Evolutionary conservation across 805 yeast species (phyloP).

Genomic region (Candida chauliodis): DNA sequence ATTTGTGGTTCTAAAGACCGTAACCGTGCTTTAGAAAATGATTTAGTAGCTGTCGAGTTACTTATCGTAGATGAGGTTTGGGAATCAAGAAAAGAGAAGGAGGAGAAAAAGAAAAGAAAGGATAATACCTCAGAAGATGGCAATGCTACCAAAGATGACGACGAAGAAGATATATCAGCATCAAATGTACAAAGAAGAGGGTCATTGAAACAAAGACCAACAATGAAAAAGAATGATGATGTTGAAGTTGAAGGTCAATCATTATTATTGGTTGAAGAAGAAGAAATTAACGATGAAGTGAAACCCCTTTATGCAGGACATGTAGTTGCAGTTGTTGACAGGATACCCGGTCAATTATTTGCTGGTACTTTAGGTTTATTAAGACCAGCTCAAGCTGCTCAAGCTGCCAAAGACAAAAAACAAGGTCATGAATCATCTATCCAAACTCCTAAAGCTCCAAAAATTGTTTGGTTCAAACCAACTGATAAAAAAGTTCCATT

Average conservation of each 20-base stretch:
- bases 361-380: slow-evolving; percentile 91
- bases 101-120: slow-evolving; percentile 91
- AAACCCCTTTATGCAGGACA: slow-evolving; percentile 97
- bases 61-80: slow-evolving; percentile 96
- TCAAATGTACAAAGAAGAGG: slow-evolving; percentile 66
- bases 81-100: slow-evolving; percentile 94
- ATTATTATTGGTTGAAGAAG: slow-evolving; percentile 86
- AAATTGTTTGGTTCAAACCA: slow-evolving; percentile 98
- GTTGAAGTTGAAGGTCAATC: slow-evolving; percentile 99
- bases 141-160: slow-evolving; percentile 56
- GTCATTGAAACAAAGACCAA: slow-evolving; percentile 89
- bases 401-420: slow-evolving; percentile 61
- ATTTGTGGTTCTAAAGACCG: slow-evolving; percentile 98
- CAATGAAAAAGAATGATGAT: slow-evolving; percentile 96
- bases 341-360: slow-evolving; percentile 95
- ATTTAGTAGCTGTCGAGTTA: slow-evolving; percentile 91
- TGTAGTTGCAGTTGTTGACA: slow-evolving; percentile 95
- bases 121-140: slow-evolving; percentile 66
- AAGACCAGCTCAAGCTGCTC: slow-evolving; percentile 93
- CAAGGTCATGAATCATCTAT: slow-evolving; percentile 45
- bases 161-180: slow-evolving; percentile 29
- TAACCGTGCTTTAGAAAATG: slow-evolving; percentile 96
- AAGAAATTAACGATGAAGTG: slow-evolving; percentile 86
- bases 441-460: slow-evolving; percentile 60
- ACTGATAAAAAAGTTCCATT: slow-evolving; percentile 97